Evolutionary conservation across 2,329 filamentous ascomycete species (phyloP).

Genomic region (Daldinia eschscholtzii): DNA sequence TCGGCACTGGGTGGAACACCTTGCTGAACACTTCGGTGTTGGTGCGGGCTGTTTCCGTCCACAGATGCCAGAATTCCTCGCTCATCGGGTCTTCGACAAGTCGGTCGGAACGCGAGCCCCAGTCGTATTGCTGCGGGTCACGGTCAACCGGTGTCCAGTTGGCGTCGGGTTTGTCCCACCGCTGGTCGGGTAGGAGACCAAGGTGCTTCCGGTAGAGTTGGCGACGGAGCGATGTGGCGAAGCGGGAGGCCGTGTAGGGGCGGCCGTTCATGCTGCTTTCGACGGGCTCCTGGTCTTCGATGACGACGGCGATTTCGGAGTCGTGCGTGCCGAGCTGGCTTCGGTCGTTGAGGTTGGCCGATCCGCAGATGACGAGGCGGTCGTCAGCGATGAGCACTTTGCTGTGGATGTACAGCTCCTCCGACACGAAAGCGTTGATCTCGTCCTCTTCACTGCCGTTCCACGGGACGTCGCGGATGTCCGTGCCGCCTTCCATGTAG

Average conservation of each 20-base stretch:
- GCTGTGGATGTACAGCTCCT: conserved; percentile 81
- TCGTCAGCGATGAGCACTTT: conserved; percentile 94
- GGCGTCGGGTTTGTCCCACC: conserved; percentile 72
- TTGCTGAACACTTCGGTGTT: conserved; percentile 87
- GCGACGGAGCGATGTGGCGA: conserved; percentile 84
- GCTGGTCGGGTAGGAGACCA: conserved; percentile 82
- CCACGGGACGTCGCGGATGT: conserved; percentile 72
- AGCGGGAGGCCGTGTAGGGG: conserved; percentile 77
- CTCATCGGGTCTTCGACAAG: conserved; percentile 81
- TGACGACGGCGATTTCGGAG: conserved; percentile 89
- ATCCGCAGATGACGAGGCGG: conserved; percentile 84
- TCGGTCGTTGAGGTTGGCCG: conserved; percentile 92
- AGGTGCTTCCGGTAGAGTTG: conserved; percentile 93
- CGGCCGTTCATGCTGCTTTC: conserved; percentile 79
- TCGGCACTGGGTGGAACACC: conserved; percentile 84
- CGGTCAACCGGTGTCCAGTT: conserved; percentile 83
- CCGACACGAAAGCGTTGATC: conserved; percentile 71
- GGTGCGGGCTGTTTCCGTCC: conserved; percentile 77
- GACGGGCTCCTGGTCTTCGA: conserved; percentile 80
- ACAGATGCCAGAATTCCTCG: conserved; percentile 76
- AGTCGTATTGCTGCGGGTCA: conserved; percentile 79
- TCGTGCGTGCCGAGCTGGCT: conserved; percentile 87
- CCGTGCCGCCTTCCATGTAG: conserved; percentile 84
- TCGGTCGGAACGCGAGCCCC: conserved; percentile 74
- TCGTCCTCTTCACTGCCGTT: conserved; percentile 67